Evolutionary conservation across 2,329 filamentous ascomycete species (phyloP), one percentile per base, ranked within the genome.

Genomic region (Tolypocladium nubicola): DNA sequence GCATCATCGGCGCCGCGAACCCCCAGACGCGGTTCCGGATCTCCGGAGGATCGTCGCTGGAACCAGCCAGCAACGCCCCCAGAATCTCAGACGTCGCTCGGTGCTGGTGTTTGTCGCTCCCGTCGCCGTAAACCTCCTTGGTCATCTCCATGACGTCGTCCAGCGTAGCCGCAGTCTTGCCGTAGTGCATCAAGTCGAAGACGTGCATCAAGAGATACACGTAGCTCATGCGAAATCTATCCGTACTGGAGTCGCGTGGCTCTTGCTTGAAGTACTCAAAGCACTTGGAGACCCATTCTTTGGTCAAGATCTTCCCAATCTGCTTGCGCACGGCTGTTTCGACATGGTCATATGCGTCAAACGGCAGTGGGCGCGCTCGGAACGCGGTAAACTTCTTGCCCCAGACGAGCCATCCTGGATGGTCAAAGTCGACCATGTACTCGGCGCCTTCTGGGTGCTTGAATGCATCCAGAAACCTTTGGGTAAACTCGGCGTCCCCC

Each of bases 211-310:
- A 77, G 63, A 97, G 81, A 70, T 95, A 88, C 0, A 90, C 88
- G 66, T 88, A 92, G 39, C 87, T 86, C 80, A 96, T 92, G 56
- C 92, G 84, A 76, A 99, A 97, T 56, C 93, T 83, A 69, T 99
- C 93, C 0, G 88, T 81, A 5, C 81, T 81, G 0, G 84, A 73
- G 68, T 97, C 93, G 50, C 93, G 85, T 2, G 94, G 93, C 70
- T 97, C 93, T 72, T 97, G 94, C 75, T 97, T 97, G 75, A 97
- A 82, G 68, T 93, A 97, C 30, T 86, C 88, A 67, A 99, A 99
- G 71, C 87, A 93, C 54, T 87, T 87, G 49, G 83, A 82, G 63
- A 97, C 86, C 95, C 94, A 99, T 35, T 90, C 83, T 53, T 85
- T 85, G 59, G 89, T 90, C 60, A 99, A 77, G 47, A 91, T 78